Conservation (phyloP, 208 protist genomes). For the Vickermania spadyakhi region DNA sequence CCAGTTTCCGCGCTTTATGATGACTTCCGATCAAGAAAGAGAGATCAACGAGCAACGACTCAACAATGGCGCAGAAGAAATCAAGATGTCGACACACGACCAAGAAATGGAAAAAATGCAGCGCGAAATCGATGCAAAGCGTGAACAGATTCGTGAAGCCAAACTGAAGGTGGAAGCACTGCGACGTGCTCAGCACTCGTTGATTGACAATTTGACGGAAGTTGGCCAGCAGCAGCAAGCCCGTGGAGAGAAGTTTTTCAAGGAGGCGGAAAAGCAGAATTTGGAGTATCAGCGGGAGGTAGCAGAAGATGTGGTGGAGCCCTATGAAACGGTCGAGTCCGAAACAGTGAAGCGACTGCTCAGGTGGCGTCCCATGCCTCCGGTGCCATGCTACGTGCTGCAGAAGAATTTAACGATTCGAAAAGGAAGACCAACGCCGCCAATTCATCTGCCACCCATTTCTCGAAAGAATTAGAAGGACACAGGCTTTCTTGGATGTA, state of each 20-base stretch:
- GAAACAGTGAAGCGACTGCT: constrained; percentile 60
- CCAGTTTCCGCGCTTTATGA: constrained; percentile 64
- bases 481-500: no score
- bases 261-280: constrained; percentile 19
- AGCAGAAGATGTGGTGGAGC: constrained; percentile 1
- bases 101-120: constrained; percentile 83
- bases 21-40: constrained; percentile 71
- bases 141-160: constrained; percentile 38
- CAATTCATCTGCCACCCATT: constrained; percentile 4
- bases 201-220: constrained; percentile 82
- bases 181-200: constrained; percentile 59
- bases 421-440: constrained; percentile 31
- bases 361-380: constrained; percentile 71
- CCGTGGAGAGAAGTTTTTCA: constrained; percentile 30
- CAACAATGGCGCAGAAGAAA: constrained; percentile 37
- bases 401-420: constrained; percentile 18
- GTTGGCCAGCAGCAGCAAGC: constrained; percentile 49
- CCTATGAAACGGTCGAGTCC: constrained; percentile 31
- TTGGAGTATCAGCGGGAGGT: constrained; percentile 35
- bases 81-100: constrained; percentile 80
- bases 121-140: constrained; percentile 67
- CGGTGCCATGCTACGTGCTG: constrained; percentile 19
- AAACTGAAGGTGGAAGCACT: constrained; percentile 49
- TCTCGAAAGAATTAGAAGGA: constrained; percentile 2
- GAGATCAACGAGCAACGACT: constrained; percentile 64